Base-by-base conservation (phyloP, 2,329 filamentous ascomycete species). In the Fonsecaea nubica region DNA sequence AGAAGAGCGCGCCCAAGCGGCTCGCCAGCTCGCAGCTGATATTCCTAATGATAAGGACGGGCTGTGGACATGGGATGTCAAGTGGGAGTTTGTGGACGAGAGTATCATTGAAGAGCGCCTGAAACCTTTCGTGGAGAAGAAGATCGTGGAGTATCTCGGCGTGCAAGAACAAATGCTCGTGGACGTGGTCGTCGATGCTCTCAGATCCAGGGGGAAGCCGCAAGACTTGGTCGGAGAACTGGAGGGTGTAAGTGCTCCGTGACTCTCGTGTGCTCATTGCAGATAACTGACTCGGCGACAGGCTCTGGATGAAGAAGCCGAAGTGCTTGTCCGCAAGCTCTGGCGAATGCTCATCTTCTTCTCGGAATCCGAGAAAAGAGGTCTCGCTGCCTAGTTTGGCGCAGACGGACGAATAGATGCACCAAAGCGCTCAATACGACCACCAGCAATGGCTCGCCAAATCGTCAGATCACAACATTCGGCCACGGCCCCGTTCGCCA, bases 321-420 rank as follows among this genome's bases (percentile, higher is more conserved):
- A 97, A 78, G 90, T 92, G 32, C 82, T 99, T 72, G 93, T 98
- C 58, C 96, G 92, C 86, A 98, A 97, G 82, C 86, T 99, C 40
- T 99, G 95, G 95, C 88, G 94, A 58, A 96, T 98, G 92, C 89
- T 97, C 65, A 96, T 98, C 75, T 98, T 97, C 87, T 97, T 94
- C 75, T 95, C 92, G 5, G 94, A 98, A 79, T 92, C 90, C 75
- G 94, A 97, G 85, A 96, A 95, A 82, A 85, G 93, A 69, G 93
- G 93, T 1, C 82, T 97, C 67, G 90, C 90, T 21, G 87, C 88
- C 58, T 92, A 52, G 18, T 25, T 25, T 21, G 7, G 12, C 8
- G 21, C 45, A 25, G 45, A 50, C 8, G 45, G 45, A 50, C 10
- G 45, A 50, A 42, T 15, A 42, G 45, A 12, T 12, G 15, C 45